These are phyloP conservation scores for Rhazya stricta DNA, from an alignment of 257 asterid species.

Conservation along the genomic window DNA sequence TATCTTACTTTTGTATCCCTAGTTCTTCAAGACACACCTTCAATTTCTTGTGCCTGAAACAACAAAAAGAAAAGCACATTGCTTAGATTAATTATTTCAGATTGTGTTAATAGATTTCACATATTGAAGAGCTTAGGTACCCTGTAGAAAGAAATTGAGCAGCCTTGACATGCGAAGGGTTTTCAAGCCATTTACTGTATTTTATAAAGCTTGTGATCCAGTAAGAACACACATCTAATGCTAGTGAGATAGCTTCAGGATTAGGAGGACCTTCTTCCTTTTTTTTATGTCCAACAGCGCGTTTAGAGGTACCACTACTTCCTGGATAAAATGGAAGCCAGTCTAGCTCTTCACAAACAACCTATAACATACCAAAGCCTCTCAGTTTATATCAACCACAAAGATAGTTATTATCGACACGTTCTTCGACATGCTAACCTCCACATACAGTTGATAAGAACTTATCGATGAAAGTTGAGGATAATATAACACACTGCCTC, in stretches of 20 bases:
- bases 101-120: conserved; percentile 14
- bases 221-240: conserved; percentile 75
- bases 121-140: conserved; percentile 37
- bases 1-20: conserved; percentile 70
- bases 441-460: conserved; percentile 98
- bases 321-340: conserved; percentile 98
- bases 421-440: conserved; percentile 61
- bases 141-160: conserved; percentile 87
- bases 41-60: conserved; percentile 70
- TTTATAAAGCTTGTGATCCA: conserved; percentile 92
- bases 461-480: conserved; percentile 96
- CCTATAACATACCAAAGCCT: conserved; percentile 43
- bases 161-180: conserved; percentile 78
- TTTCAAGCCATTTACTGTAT: conserved; percentile 89
- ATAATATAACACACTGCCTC: conserved; percentile 91
- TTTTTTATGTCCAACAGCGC: conserved; percentile 48
- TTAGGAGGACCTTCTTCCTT: conserved; percentile 54
- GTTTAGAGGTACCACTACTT: conserved; percentile 40
- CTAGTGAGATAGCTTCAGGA: conserved; percentile 71
- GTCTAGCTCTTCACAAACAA: conserved; percentile 97
- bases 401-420: conserved; percentile 15
- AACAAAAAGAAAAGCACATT: conserved; percentile 21
- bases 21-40: conserved; percentile 66
- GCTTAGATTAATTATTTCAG: conserved; percentile 7
- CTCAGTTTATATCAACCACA: conserved; percentile 25